Conservation (phyloP, 2,329 filamentous ascomycete genomes). For the Chaetoscypha palmicola region DNA sequence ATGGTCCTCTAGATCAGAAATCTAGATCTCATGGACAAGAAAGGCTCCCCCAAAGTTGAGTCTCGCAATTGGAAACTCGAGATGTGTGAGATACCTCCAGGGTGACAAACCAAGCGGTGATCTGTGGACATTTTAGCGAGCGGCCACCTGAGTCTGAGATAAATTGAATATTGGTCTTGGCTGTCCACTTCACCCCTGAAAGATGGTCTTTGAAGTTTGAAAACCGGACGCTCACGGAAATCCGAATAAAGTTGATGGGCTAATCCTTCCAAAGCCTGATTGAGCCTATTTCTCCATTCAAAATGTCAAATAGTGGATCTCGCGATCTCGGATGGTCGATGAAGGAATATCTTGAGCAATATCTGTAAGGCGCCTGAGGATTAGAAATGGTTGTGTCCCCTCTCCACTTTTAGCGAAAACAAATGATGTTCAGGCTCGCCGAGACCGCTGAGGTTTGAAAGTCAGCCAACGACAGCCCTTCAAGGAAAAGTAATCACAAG, state of each 20-base stretch:
- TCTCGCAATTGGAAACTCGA: neutral
- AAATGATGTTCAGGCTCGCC: neutral
- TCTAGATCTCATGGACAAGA: neutral
- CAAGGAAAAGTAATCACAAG: neutral
- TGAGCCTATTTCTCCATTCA: neutral
- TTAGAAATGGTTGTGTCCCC: neutral
- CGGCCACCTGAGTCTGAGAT: neutral
- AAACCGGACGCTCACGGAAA: no score
- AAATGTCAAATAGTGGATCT: neutral
- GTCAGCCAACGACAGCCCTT: neutral
- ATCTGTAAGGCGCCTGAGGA: neutral
- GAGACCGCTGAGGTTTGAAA: slow-evolving; percentile 7
- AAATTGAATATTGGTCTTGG: neutral
- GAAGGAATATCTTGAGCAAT: slow-evolving; percentile 1
- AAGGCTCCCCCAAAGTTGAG: neutral
- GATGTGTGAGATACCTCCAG: neutral
- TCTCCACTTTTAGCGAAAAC: neutral
- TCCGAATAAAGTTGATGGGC: neutral
- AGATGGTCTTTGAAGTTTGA: neutral
- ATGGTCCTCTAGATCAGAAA: neutral
- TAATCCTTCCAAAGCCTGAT: neutral
- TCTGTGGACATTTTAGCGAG: neutral
- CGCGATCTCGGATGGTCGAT: neutral
- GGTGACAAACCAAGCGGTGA: neutral
- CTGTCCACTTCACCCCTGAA: neutral